Base-by-base conservation (phyloP, 768 basidiomycete species). In the Leucogyrophana mollusca region DNA sequence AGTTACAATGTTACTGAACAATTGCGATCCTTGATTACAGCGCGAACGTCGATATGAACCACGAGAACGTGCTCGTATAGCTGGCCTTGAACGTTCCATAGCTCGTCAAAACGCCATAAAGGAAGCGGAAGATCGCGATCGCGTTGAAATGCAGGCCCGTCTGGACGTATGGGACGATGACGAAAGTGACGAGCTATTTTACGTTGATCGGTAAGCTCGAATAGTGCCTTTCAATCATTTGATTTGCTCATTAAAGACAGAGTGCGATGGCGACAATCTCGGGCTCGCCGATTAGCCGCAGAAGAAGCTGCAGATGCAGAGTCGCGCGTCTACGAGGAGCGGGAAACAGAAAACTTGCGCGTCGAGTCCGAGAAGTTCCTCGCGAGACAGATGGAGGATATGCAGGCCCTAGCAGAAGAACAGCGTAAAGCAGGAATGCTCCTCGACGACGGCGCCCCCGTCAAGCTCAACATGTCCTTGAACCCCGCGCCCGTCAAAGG, bases 11-110 rank as follows among this genome's bases (percentile, higher is more conserved):
- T 24, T 34, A 4, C 42, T 60, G 16, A 53, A 33, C 37, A 16
- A 25, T 14, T 5, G 1, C 17, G 5, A 20, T 18, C 11, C 24
- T 59, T 42, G 36, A 20, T 46, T 33, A 10, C 53, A 98, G 93
- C 84, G 93, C 37, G 94, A 98, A 63, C 83, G 94, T 7, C 82
- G 90, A n/a, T 94, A 94, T 38, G 95, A 98, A 56, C 83, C 85
- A 9, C 78, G 92, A 46, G 96, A 99, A 64, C 78, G 93, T 22
- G 74, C 82, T 6, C 82, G 94, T 41, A 87, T 95, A 47, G 77
- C 80, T 46, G 73, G 82, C 4, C 72, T 93, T 9, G 90, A 92
- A 56, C 81, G 90, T 3, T 74, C 85, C 0, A 83, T 92, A 40
- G 74, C 80, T 8, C 80, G 89, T 13, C 86, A 92, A 46, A 77